Conservation (phyloP, 257 asterid genomes). For the Perilla frutescens region DNA sequence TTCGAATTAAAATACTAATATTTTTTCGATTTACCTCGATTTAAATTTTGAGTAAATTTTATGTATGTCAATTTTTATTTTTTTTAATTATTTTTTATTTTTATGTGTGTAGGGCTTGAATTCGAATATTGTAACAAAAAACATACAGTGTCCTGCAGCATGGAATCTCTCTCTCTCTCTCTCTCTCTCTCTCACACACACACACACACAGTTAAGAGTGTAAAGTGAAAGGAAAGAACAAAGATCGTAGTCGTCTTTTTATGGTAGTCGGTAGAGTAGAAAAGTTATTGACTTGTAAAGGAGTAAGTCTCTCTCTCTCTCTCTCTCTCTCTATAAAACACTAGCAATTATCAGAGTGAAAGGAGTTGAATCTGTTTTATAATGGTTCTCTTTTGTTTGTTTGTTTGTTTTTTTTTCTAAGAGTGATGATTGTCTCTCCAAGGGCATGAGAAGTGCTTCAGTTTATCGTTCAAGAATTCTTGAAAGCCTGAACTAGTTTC, state of each 20-base stretch:
- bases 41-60: no score
- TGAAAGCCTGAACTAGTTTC: background rate
- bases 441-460: background rate
- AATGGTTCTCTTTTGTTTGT: no score
- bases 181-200: background rate
- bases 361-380: no score
- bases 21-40: no score
- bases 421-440: background rate
- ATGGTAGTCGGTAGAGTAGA: background rate
- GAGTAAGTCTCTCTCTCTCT: background rate
- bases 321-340: background rate
- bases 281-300: background rate
- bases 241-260: background rate
- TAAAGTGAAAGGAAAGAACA: background rate
- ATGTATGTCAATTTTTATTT: no score
- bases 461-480: background rate
- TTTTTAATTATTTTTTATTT: no score
- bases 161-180: background rate
- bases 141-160: background rate
- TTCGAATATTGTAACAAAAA: no score
- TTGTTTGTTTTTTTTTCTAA: no score
- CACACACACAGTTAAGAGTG: no score
- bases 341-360: background rate
- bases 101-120: no score
- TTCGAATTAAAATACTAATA: no score